Conservation (phyloP, 225 moss, liverwort and hornwort species). For the Marchantia polymorpha region DNA sequence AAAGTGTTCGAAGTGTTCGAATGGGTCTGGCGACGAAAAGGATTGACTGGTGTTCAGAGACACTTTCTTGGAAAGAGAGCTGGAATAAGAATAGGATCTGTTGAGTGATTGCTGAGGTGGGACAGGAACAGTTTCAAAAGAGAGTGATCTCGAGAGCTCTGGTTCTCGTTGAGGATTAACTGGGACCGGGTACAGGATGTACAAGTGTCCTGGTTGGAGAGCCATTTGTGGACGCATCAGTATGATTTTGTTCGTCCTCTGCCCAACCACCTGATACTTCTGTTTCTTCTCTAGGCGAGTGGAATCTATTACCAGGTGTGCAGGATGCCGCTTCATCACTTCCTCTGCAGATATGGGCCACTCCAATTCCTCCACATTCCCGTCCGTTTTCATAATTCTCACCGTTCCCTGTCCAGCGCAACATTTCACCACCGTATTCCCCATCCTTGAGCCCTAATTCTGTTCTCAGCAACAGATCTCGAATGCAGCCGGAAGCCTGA, state of each 20-base stretch:
- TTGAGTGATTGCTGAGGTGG: background rate
- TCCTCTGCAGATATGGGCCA: constrained; percentile 2
- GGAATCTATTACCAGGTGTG: background rate
- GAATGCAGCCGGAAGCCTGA: background rate
- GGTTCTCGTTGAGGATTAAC: background rate
- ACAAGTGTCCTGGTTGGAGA: constrained; percentile 3
- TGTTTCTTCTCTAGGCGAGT: background rate
- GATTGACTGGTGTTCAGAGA: background rate
- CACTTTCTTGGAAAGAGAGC: background rate
- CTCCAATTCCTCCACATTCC: constrained; percentile 3
- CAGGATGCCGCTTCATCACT: background rate
- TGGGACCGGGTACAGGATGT: background rate
- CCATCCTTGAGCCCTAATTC: background rate
- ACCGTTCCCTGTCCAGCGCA: background rate
- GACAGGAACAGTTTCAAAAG: background rate
- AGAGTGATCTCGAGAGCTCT: background rate
- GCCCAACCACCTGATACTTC: background rate
- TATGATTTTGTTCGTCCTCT: background rate
- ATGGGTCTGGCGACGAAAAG: background rate
- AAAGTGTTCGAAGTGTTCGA: background rate
- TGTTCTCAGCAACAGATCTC: background rate
- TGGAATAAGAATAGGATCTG: background rate
- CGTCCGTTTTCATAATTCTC: background rate
- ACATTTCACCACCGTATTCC: background rate
- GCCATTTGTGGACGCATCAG: background rate